Percentiles rank a stretch among this genome's conserved stretches.
Evolutionary conservation across 1,284 basidiomycete species (phyloP).

Genomic region (Mycosarcoma mackinlayi): DNA sequence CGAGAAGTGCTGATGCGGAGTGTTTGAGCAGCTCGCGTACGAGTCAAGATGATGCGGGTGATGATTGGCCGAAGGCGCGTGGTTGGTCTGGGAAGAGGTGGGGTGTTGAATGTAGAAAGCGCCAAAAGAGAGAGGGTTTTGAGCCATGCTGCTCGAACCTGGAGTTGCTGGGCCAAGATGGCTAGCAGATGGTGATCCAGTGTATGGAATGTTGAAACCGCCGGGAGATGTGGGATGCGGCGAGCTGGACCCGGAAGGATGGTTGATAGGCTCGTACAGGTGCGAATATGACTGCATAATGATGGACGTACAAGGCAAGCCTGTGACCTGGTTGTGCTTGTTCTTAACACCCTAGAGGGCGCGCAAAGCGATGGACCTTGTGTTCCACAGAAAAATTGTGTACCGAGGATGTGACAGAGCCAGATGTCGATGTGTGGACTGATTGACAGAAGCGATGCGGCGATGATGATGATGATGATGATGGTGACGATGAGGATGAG

Average conservation of each 20-base stretch:
- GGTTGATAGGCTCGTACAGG: conserved; percentile 40
- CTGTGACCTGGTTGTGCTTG: not conserved
- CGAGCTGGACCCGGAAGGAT: conserved; percentile 26
- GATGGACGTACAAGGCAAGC: conserved; percentile 3
- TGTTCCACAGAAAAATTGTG: too few relatives aligned
- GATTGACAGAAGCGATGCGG: not conserved
- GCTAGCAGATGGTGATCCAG: conserved; percentile 32
- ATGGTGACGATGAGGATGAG: not conserved
- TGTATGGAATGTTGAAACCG: conserved; percentile 46
- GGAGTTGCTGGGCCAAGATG: conserved; percentile 22
- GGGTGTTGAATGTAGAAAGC: conserved; percentile 51
- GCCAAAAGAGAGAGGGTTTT: conserved; percentile 40
- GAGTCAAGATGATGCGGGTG: conserved; percentile 36
- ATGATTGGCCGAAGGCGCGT: conserved; percentile 8
- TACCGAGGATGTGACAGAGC: not conserved
- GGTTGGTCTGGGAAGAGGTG: conserved; percentile 16
- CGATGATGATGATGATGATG: not conserved
- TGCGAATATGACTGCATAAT: conserved; percentile 46
- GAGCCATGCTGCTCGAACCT: conserved; percentile 17
- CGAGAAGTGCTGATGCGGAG: conserved; percentile 47
- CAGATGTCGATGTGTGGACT: not conserved
- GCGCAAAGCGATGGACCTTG: not conserved
- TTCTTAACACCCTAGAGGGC: conserved; percentile 8
- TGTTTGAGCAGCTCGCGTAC: conserved; percentile 37
- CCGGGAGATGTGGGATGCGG: conserved; percentile 42